A percentile compares a stretch with the other conserved stretches of the same genome.
Conservation (phyloP, 2,329 filamentous ascomycete genomes). For the Fusarium sororula region DNA sequence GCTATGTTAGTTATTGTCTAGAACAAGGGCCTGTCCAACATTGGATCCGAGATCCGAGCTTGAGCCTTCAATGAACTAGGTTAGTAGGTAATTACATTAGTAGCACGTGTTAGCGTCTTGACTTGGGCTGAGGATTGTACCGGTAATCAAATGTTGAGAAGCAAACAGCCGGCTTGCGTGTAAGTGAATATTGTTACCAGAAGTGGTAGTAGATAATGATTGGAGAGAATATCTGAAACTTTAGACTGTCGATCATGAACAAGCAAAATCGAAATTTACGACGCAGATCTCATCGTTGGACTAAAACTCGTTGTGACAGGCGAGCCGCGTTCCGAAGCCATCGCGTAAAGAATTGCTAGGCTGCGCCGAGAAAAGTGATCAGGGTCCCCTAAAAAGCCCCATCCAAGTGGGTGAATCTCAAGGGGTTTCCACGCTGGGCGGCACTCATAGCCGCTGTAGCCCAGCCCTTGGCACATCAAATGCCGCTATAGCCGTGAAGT, state of each 20-base stretch:
- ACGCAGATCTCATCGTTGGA: background rate
- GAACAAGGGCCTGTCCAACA: background rate
- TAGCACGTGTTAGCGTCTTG: background rate
- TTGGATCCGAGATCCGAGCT: background rate
- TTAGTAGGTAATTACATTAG: background rate
- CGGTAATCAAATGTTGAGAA: background rate
- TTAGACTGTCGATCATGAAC: background rate
- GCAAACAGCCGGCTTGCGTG: background rate
- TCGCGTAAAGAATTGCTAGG: conserved; percentile 8
- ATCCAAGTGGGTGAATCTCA: background rate
- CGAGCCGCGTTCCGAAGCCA: conserved; percentile 31
- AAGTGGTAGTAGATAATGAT: background rate
- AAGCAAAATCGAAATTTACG: background rate
- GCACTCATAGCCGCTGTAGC: conserved; percentile 26
- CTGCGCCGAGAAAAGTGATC: conserved; percentile 4
- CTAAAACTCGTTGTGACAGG: background rate
- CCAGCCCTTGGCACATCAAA: conserved; percentile 32
- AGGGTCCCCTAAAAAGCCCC: conserved; percentile 14
- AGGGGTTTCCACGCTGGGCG: conserved; percentile 15
- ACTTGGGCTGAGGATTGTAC: background rate
- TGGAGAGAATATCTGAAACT: background rate
- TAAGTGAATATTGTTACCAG: background rate
- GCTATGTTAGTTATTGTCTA: background rate
- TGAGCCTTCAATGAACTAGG: background rate
- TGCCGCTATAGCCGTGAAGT: conserved; percentile 33